phyloP scores from a whole-genome alignment of 1,284 basidiomycete species.

The Pascua guehoae region DNA sequence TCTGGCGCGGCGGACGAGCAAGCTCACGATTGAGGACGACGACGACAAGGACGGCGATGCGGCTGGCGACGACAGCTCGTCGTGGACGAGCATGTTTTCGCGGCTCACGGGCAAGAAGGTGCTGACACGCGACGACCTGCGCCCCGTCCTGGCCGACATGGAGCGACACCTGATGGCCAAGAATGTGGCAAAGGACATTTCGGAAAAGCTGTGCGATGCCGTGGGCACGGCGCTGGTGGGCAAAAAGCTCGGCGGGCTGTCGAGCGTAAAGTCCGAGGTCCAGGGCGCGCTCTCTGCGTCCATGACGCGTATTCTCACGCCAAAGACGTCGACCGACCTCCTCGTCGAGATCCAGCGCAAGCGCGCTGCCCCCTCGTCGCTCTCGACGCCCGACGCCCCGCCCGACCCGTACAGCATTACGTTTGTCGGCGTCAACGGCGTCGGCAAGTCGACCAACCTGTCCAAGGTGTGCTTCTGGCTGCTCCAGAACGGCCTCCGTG shows the following conservation, averaged over 20 bases:
- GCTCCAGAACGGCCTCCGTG: slow-evolving; percentile 86
- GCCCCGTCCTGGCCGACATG: slow-evolving; percentile 88
- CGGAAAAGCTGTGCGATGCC: slow-evolving; percentile 89
- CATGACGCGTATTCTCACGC: slow-evolving; percentile 89
- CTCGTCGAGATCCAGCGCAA: slow-evolving; percentile 64
- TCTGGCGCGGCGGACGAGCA: slow-evolving; percentile 28
- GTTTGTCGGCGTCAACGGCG: slow-evolving; percentile 99
- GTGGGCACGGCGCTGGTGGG: slow-evolving; percentile 86
- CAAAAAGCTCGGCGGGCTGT: slow-evolving; percentile 81
- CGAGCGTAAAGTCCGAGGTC: slow-evolving; percentile 81
- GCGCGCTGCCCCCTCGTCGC: slow-evolving; percentile 58
- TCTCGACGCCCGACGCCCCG: slow-evolving; percentile 56
- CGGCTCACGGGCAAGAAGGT: slow-evolving; percentile 76
- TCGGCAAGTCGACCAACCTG: slow-evolving; percentile 97
- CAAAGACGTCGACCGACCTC: slow-evolving; percentile 93
- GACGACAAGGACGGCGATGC: slow-evolving; percentile 15
- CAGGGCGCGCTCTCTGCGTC: slow-evolving; percentile 76
- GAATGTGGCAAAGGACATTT: slow-evolving; percentile 94
- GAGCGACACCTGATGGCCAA: slow-evolving; percentile 97
- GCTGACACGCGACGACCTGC: slow-evolving; percentile 75
- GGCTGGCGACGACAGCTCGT: slow-evolving; percentile 7
- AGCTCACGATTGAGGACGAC: slow-evolving; percentile 53
- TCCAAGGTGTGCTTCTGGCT: slow-evolving; percentile 99
- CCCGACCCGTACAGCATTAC: slow-evolving; percentile 86
- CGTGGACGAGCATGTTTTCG: slow-evolving; percentile 64